Evolutionary conservation across 805 yeast genomes (phyloP), one percentile per base, ranked within the genome.

Genomic region (Nematodospora valgi): DNA sequence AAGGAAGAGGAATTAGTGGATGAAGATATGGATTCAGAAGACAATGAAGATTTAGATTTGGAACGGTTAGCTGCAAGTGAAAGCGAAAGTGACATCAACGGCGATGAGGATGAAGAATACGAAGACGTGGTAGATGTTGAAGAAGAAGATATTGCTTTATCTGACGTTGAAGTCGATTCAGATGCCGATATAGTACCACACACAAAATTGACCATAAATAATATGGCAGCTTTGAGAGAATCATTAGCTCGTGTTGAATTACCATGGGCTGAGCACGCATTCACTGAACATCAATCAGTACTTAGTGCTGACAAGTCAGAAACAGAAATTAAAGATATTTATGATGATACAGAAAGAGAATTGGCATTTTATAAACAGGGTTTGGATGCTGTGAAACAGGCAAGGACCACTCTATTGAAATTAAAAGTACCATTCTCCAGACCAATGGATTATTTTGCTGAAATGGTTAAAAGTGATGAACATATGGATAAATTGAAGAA

Each of bases 391-490:
- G 93, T 85, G 19, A 63, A 72, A 34, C 76, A 73, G 47, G 96
- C 85, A 17, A 80, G 91, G 52, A 58, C 71, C 30, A 74, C 76
- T 36, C 68, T 85, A 27, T 64, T 79, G 38, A 79, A 79, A 52
- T 72, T 85, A 46, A 81, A 82, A 54, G 79, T 91, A 21, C 87
- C 96, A 41, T 93, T 93, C 59, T 72, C 94, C 19, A 78, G 98
- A 60, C 99, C 99, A 23, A 67, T 77, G 52, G 98, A 93, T 58
- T 93, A 86, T 61, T 93, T 93, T 66, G 99, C 98, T 13, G 98
- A 93, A 64, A 93, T 93, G 98, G 86, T 88, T 41, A 93, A 93
- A 68, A 82, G 89, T 36, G 98, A 93, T 61, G 96, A 87, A 59
- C 99, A 93, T 62, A 93, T 93, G 98, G 96, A 87, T 54, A 86